Evolutionary conservation across 2,329 filamentous ascomycete genomes (phyloP), one percentile per base, ranked within the genome.

Genomic region (Annulohypoxylon truncatum): DNA sequence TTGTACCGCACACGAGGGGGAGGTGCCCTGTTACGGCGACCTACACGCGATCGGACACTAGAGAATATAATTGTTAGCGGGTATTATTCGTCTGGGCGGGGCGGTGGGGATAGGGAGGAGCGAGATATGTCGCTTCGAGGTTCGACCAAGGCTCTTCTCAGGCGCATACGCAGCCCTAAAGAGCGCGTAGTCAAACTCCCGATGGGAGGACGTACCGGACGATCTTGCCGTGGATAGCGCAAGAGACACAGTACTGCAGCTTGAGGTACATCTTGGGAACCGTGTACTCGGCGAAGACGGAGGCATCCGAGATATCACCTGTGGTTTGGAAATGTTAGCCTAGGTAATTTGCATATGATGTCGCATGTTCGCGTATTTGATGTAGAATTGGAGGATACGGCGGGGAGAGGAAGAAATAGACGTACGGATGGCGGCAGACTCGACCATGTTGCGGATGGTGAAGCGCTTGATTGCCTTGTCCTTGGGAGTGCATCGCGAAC

Each of bases 241-340:
- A 99, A 85, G 95, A 98, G 82, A 99, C 96, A 85, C 96, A 99
- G 93, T 99, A 99, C 89, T 99, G 96, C 84, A 99, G 92, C 92
- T 99, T 99, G 87, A 99, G 89, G 93, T 99, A 99, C 96, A 99
- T 99, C 93, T 99, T 99, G 86, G 96, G 96, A 81, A 99, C 95
- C 78, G 94, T 94, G 90, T 99, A 99, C 88, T 99, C 96, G 80
- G 92, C 84, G 87, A 98, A 99, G 85, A 99, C 96, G 80, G 96
- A 98, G 81, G 96, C 96, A 84, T 99, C 96, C 76, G 94, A 97
- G 87, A 99, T 99, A 93, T 99, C 96, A 94, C 96, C 96, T 98
- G 80, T 63, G 9, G n/a, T 42, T 42, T 42, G 42, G 31, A 54
- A 33, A 12, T 2, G 18, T 64, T n/a, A 66, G 53, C 46, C 12